These are phyloP conservation scores for Dipodascus albidus DNA, from an alignment of 805 yeast genomes.

Conservation along the genomic window DNA sequence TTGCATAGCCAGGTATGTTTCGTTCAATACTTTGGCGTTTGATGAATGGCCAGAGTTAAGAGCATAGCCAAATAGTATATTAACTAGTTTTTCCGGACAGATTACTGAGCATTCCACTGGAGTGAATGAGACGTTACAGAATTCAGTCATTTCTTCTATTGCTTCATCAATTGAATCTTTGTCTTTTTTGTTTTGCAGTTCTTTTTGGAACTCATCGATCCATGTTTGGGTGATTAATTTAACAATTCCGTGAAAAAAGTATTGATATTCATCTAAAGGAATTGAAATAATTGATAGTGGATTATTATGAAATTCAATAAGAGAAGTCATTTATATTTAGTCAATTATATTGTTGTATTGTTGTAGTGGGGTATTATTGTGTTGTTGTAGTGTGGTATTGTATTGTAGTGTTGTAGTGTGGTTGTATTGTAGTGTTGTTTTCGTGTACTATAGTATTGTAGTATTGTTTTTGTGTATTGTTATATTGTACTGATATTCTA, in stretches of 20 bases:
- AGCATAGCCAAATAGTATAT: constrained; percentile 30
- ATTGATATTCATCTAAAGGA: constrained; percentile 40
- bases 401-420: too few relatives aligned
- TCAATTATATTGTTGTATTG: too few relatives aligned
- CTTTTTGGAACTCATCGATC: constrained; percentile 25
- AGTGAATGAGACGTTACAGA: constrained; percentile 51
- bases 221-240: constrained; percentile 26
- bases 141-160: constrained; percentile 26
- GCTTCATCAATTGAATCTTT: constrained; percentile 12
- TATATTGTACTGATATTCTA: too few relatives aligned
- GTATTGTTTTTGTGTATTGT: too few relatives aligned
- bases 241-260: constrained; percentile 41
- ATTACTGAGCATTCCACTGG: constrained; percentile 54
- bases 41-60: constrained; percentile 17
- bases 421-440: too few relatives aligned
- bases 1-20: constrained; percentile 41
- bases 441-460: too few relatives aligned
- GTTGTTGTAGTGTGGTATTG: too few relatives aligned
- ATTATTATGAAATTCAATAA: not conserved
- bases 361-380: too few relatives aligned
- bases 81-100: constrained; percentile 33
- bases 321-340: not conserved
- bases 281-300: constrained; percentile 40
- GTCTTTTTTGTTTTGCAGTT: constrained; percentile 24
- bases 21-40: constrained; percentile 26